These are phyloP conservation scores for Euryodendron excelsum DNA, from an alignment of 148 eudicot genomes.

Conservation along the genomic window DNA sequence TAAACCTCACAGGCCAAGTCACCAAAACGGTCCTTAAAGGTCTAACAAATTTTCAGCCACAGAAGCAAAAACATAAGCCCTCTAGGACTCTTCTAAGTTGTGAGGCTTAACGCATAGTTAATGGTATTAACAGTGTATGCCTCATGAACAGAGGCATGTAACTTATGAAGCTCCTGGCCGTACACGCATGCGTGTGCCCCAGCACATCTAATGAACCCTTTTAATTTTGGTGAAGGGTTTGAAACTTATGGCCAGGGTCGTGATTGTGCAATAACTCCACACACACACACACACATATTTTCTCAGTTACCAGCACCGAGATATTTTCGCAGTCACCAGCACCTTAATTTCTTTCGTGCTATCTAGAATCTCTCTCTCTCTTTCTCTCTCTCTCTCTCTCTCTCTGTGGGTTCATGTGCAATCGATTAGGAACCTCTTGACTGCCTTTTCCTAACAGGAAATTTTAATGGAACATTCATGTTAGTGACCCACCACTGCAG, in stretches of 20 bases:
- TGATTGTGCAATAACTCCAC: background rate
- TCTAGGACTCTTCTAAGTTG: background rate
- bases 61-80: background rate
- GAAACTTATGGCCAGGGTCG: background rate
- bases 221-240: background rate
- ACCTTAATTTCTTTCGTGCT: too few species aligned
- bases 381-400: background rate
- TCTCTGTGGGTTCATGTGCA: background rate
- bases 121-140: background rate
- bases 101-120: background rate
- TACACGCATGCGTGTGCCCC: background rate
- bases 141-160: background rate
- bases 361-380: too few species aligned
- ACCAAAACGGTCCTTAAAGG: background rate
- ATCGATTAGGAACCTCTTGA: background rate
- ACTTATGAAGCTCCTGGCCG: too few species aligned
- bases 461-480: too few species aligned
- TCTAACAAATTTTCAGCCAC: background rate
- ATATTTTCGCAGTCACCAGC: too few species aligned
- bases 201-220: background rate
- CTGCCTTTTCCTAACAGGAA: background rate
- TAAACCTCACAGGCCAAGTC: too few species aligned
- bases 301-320: too few species aligned
- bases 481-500: background rate
- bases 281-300: too few species aligned